A percentile compares a stretch with the other conserved stretches of the same genome.
These are phyloP conservation scores for Calvatia gigantea DNA, from an alignment of 768 basidiomycete genomes.

Conservation along the genomic window DNA sequence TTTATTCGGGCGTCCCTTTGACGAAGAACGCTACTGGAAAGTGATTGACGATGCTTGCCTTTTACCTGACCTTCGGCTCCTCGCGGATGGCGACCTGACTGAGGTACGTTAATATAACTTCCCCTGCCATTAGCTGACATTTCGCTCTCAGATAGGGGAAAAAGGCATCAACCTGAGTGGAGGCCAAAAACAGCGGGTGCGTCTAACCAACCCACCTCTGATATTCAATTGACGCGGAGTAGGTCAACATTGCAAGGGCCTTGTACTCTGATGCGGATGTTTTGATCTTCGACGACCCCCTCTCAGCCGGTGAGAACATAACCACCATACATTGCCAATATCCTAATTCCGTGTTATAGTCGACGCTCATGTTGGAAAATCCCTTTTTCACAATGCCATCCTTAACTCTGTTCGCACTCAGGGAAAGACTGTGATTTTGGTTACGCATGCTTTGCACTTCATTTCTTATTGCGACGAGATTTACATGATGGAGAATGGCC, in stretches of 20 bases:
- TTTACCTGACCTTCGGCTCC: slow-evolving; percentile 57
- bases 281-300: slow-evolving; percentile 60
- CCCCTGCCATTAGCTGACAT: neutral
- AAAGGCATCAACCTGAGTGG: slow-evolving; percentile 67
- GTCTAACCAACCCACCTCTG: slow-evolving; percentile 7
- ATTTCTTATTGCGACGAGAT: slow-evolving; percentile 80
- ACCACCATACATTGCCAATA: neutral
- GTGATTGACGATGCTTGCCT: slow-evolving; percentile 57
- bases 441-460: slow-evolving; percentile 87
- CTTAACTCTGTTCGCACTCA: slow-evolving; percentile 30
- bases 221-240: neutral
- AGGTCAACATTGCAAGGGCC: slow-evolving; percentile 70
- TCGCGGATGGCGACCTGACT: slow-evolving; percentile 70
- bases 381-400: slow-evolving; percentile 67
- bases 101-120: slow-evolving; percentile 39
- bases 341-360: slow-evolving; percentile 34
- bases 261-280: slow-evolving; percentile 64
- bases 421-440: slow-evolving; percentile 75
- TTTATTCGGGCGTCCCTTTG: slow-evolving; percentile 60
- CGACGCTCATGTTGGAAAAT: slow-evolving; percentile 72
- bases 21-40: slow-evolving; percentile 64
- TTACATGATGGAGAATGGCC: slow-evolving; percentile 67
- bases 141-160: slow-evolving; percentile 55
- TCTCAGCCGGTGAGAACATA: slow-evolving; percentile 49
- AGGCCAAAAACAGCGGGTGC: slow-evolving; percentile 60